Conservation (phyloP, 2,329 filamentous ascomycete species). For the Sclerotiophoma versabilis region DNA sequence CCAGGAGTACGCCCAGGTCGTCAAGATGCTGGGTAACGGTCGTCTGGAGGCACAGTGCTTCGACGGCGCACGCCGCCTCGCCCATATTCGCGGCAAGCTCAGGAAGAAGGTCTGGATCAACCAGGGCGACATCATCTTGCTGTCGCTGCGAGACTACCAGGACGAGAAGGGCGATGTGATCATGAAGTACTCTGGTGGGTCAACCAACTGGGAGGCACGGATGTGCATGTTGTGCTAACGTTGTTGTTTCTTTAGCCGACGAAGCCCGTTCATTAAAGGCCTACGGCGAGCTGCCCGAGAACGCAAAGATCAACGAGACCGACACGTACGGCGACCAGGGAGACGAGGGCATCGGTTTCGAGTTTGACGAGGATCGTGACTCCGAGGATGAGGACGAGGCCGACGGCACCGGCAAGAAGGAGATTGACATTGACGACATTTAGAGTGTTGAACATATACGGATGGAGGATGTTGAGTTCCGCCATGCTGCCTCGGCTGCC, state of each 20-base stretch:
- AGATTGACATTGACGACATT: slow-evolving; percentile 96
- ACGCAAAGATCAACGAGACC: slow-evolving; percentile 99
- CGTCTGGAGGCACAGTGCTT: slow-evolving; percentile 94
- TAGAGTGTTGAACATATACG: slow-evolving; percentile 51
- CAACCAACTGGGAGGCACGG: not conserved
- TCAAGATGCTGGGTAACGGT: slow-evolving; percentile 97
- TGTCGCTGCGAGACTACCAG: slow-evolving; percentile 87
- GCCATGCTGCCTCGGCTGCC: slow-evolving; percentile 48
- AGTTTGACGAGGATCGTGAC: slow-evolving; percentile 92
- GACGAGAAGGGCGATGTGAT: slow-evolving; percentile 94
- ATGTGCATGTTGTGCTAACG: slow-evolving; percentile 63
- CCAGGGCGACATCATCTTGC: slow-evolving; percentile 80
- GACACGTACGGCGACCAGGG: slow-evolving; percentile 92
- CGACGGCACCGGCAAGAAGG: slow-evolving; percentile 71
- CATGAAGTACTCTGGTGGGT: slow-evolving; percentile 75
- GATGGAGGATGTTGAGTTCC: slow-evolving; percentile 28
- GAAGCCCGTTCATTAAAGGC: slow-evolving; percentile 95
- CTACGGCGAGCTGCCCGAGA: slow-evolving; percentile 96
- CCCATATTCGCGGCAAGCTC: slow-evolving; percentile 92
- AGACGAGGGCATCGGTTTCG: slow-evolving; percentile 93
- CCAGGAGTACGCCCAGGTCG: slow-evolving; percentile 86
- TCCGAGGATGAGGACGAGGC: slow-evolving; percentile 59
- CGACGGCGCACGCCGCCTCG: slow-evolving; percentile 86
- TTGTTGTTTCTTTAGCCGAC: slow-evolving; percentile 73
- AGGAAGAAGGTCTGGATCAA: slow-evolving; percentile 95